Percentiles rank a stretch among this genome's conserved stretches.
These are phyloP conservation scores for Aphanocladium album DNA, from an alignment of 2,329 filamentous ascomycete genomes.

Conservation along the genomic window DNA sequence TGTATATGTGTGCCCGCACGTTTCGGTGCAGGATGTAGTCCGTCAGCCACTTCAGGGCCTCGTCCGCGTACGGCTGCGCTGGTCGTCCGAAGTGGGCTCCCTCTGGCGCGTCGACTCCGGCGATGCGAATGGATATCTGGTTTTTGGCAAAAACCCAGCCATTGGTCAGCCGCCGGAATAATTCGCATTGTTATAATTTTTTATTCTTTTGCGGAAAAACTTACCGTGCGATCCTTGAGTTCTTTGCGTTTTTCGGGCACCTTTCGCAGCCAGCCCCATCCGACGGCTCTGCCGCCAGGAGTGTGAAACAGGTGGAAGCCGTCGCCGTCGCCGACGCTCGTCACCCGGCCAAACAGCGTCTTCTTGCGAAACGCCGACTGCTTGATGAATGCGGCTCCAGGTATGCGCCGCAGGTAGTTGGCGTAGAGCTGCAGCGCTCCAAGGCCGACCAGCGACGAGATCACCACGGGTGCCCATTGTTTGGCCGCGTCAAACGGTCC, in stretches of 20 bases:
- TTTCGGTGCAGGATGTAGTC: slow-evolving; percentile 64
- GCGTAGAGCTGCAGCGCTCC: slow-evolving; percentile 54
- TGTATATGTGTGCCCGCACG: slow-evolving; percentile 78
- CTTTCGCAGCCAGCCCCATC: slow-evolving; percentile 87
- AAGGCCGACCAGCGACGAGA: slow-evolving; percentile 33
- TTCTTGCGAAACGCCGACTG: slow-evolving; percentile 69
- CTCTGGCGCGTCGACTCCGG: slow-evolving; percentile 91
- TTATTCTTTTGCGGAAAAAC: slow-evolving; percentile 26
- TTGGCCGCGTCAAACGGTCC: slow-evolving; percentile 31
- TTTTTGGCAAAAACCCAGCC: neutral
- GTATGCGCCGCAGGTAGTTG: slow-evolving; percentile 78
- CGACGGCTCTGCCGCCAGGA: slow-evolving; percentile 77
- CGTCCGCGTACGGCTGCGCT: slow-evolving; percentile 75
- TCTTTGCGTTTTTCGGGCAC: slow-evolving; percentile 65
- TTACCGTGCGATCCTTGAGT: slow-evolving; percentile 72
- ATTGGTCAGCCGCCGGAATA: neutral
- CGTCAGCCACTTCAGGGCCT: slow-evolving; percentile 78
- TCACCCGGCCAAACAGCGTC: slow-evolving; percentile 79
- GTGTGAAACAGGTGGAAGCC: slow-evolving; percentile 94
- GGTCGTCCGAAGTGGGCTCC: slow-evolving; percentile 85
- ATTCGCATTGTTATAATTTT: neutral
- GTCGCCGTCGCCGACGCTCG: slow-evolving; percentile 92
- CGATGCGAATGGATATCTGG: slow-evolving; percentile 82
- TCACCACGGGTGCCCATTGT: slow-evolving; percentile 35
- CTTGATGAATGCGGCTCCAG: slow-evolving; percentile 68